phyloP scores from a whole-genome alignment of 2,329 filamentous ascomycete species.

The Colletotrichum liriopes region DNA sequence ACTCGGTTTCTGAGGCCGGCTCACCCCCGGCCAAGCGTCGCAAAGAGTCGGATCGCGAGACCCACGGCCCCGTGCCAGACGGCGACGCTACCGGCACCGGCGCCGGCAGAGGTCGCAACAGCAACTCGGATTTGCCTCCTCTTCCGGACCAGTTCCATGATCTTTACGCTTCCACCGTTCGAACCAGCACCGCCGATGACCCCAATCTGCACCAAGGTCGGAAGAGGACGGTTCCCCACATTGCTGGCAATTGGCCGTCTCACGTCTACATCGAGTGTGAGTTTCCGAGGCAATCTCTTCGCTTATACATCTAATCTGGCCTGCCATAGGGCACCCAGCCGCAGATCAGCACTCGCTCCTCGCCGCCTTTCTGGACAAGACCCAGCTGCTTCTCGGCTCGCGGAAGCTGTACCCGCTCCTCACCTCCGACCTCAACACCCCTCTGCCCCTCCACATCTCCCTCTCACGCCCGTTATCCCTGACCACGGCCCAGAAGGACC shows the following conservation, averaged over 20 bases:
- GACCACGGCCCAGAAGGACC: slow-evolving; percentile 78
- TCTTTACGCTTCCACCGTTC: slow-evolving; percentile 87
- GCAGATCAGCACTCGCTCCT: slow-evolving; percentile 64
- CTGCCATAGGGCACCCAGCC: slow-evolving; percentile 68
- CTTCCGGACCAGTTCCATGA: slow-evolving; percentile 88
- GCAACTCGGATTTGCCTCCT: slow-evolving; percentile 71
- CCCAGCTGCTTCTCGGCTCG: slow-evolving; percentile 52
- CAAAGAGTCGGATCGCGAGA: slow-evolving; percentile 49
- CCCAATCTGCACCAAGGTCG: slow-evolving; percentile 89
- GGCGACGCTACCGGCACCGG: slow-evolving; percentile 13
- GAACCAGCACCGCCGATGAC: slow-evolving; percentile 85
- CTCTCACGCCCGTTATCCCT: slow-evolving; percentile 87
- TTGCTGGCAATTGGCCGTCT: slow-evolving; percentile 92
- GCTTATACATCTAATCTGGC: slow-evolving; percentile 24
- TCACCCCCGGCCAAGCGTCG: slow-evolving; percentile 56
- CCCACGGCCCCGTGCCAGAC: slow-evolving; percentile 6
- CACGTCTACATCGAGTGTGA: slow-evolving; percentile 95
- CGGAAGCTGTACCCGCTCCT: slow-evolving; percentile 77
- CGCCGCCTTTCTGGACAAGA: slow-evolving; percentile 56
- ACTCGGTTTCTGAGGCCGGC: slow-evolving; percentile 47
- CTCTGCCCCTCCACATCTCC: slow-evolving; percentile 90
- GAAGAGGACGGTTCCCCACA: slow-evolving; percentile 85
- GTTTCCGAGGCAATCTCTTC: slow-evolving; percentile 50
- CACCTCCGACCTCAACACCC: slow-evolving; percentile 82
- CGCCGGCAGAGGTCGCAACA: slow-evolving; percentile 17